These are phyloP conservation scores for Candida broadrunensis DNA, from an alignment of 805 yeast genomes.

Conservation along the genomic window DNA sequence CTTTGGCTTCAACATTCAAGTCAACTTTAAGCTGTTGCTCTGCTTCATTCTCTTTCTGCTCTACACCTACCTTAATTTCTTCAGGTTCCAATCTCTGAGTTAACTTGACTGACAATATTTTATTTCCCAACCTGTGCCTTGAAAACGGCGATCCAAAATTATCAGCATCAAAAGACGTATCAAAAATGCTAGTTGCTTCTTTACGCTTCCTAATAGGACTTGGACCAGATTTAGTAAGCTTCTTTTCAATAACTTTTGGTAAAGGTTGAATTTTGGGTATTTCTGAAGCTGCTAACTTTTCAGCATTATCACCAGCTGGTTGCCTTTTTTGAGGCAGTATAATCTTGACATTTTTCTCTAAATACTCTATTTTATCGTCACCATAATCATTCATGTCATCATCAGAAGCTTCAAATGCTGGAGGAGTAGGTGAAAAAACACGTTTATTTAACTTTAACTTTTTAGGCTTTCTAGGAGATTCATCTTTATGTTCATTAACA, in stretches of 20 bases:
- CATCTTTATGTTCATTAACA: not conserved
- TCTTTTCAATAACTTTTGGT: not conserved
- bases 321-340: too few species aligned
- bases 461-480: not conserved
- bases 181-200: slow-evolving; percentile 8
- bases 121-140: not conserved
- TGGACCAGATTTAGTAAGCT: too few species aligned
- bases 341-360: slow-evolving; percentile 2
- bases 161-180: slow-evolving; percentile 8
- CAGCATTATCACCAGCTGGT: not conserved
- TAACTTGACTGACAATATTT: not conserved
- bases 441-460: not conserved
- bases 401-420: slow-evolving; percentile 3
- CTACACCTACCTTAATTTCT: not conserved
- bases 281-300: not conserved
- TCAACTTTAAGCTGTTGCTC: not conserved
- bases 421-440: not conserved
- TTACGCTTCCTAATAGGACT: not conserved
- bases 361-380: slow-evolving; percentile 7
- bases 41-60: not conserved
- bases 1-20: not conserved
- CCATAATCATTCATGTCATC: slow-evolving; percentile 8
- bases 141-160: not conserved
- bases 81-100: not conserved
- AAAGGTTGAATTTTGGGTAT: not conserved